Evolutionary conservation across 2,329 filamentous ascomycete genomes (phyloP), one percentile per base, ranked within the genome.

Genomic region (Arthrobotrys sphaeroides): DNA sequence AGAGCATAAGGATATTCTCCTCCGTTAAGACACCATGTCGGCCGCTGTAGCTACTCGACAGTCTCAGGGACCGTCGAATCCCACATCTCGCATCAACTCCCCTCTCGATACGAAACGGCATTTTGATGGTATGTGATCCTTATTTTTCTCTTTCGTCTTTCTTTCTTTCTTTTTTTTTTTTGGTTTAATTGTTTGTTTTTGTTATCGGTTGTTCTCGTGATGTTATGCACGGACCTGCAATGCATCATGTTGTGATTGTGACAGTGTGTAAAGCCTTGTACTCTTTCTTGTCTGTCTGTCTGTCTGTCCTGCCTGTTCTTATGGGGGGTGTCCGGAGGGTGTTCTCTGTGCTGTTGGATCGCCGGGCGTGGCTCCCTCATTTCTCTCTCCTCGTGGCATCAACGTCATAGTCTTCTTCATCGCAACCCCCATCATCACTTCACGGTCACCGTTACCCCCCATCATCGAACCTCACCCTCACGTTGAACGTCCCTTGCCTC

Each of bases 31-130:
- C 64, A 79, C 73, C 67, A 80, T 80, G 79, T 80, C 79, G 77
- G 79, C 79, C 77, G 79, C 78, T 68, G 79, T 80, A 77, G 74
- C 79, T 72, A 80, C 78, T 68, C 78, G 78, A 77, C 77, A 78
- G 70, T 77, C 59, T 47, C 73, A 74, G 24, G 78, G 78, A 65
- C 64, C 66, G 65, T 78, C 78, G 36, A 78, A 78, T 78, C 57
- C 79, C 65, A 78, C 77, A 66, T 78, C 79, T 66, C 78, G 79
- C 40, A 79, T 80, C 69, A 78, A 77, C 69, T 80, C 79, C 66
- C 79, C 79, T 12, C 78, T 79, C 36, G 79, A 80, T 36, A 79
- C 73, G 53, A 80, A 80, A 59, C 77, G 76, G 64, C 60, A 64
- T 43, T 74, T 74, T 69, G 79, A 80, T 79, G 79, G 79, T 80